Evolutionary conservation across 1,139 yeast species (phyloP).

Genomic region (Zhuliangozyma parablackwelliae): DNA sequence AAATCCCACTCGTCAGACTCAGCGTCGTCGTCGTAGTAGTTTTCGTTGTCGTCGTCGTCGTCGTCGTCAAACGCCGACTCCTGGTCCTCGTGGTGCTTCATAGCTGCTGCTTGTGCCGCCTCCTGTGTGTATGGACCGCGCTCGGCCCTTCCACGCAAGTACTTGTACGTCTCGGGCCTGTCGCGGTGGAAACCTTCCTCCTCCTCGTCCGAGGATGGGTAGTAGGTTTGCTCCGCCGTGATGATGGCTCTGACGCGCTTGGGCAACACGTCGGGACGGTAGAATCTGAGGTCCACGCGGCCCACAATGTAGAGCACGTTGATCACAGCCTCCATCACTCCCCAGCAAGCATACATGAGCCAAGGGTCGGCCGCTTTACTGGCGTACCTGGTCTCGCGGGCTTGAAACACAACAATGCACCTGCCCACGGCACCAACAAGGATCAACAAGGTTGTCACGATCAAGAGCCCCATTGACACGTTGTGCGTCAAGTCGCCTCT

Average conservation of each 20-base stretch:
- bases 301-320: slow-evolving; percentile 36
- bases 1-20: slow-evolving; percentile 11
- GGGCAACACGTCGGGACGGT: slow-evolving; percentile 43
- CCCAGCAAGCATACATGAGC: slow-evolving; percentile 38
- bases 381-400: slow-evolving; percentile 15
- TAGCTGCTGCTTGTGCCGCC: neutral
- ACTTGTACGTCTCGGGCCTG: slow-evolving; percentile 11
- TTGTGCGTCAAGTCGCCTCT: slow-evolving; percentile 39
- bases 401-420: slow-evolving; percentile 30
- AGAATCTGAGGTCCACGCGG: slow-evolving; percentile 44
- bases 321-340: slow-evolving; percentile 32
- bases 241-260: slow-evolving; percentile 32
- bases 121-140: slow-evolving; percentile 3
- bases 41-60: slow-evolving; percentile 12
- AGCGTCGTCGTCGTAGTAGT: slow-evolving; percentile 10
- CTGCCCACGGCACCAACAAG: slow-evolving; percentile 30
- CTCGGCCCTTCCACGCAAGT: slow-evolving; percentile 6
- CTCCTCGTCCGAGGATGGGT: slow-evolving; percentile 18
- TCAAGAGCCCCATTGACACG: slow-evolving; percentile 28
- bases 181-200: slow-evolving; percentile 15
- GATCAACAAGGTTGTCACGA: slow-evolving; percentile 29
- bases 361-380: slow-evolving; percentile 22
- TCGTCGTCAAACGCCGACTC: slow-evolving; percentile 10
- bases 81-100: neutral
- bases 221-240: slow-evolving; percentile 36